Evolutionary conservation across 2,329 filamentous ascomycete species (phyloP), one percentile per base, ranked within the genome.

Genomic region (Microthyrium microscopicum): DNA sequence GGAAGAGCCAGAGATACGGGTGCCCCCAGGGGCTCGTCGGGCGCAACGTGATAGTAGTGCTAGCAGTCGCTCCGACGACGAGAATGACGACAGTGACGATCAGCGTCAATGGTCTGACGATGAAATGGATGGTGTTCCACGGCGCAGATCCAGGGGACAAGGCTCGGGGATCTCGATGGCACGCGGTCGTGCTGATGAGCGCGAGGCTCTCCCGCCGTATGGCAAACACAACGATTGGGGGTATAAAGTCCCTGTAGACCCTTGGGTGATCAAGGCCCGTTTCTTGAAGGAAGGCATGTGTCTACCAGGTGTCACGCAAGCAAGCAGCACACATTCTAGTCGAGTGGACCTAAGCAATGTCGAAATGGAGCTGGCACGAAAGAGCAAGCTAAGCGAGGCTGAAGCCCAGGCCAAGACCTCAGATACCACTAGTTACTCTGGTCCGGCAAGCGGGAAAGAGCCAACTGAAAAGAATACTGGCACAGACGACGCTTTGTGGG

Each of bases 181-280:
- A 9, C 22, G 9, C 22, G 13, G 22, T 13, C n/a, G 12, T 32
- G 13, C 34, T 27, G 8, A 25, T 15, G 16, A 25, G 21, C 9
- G 21, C 31, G 21, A 33, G 25, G 31, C 25, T 20, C 19, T n/a
- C 20, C 3, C 22, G 22, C 22, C 9, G 22, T 25, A 12, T 39
- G 60, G 58, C 13, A 50, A 55, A 9, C 56, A 53, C 45, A 63
- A 65, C 39, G 61, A 65, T 44, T 66, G 56, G 44, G 70, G 77
- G 39, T 93, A 93, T 54, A 75, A 73, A 42, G 68, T 95, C n/a
- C 84, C 85, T 0, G 83, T 82, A 37, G 87, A 95, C 47, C 82
- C 85, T 8, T 95, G 85, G 85, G 81, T 91, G 41, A 91, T 95
- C 49, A 76, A 80, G 40, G 83, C 89, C 18, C 78, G 87, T 31